Evolutionary conservation across 176 grass and related monocot species (phyloP), one percentile per base, ranked within the genome.

Genomic region (Oryza glaberrima): DNA sequence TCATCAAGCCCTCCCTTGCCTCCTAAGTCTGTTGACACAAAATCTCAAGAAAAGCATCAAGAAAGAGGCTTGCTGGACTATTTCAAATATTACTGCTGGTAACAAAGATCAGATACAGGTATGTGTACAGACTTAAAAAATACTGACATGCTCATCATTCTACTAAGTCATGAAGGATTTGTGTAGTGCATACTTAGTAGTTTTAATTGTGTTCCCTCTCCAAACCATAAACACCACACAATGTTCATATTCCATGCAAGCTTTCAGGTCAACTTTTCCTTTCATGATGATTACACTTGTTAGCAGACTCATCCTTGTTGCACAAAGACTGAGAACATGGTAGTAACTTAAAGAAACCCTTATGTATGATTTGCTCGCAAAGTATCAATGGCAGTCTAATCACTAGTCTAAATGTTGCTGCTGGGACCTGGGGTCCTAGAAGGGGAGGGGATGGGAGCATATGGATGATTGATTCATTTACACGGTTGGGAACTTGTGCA

Each of bases 81-180:
- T 95, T 83, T 95, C 93, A 47, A 98, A 98, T 90, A 95, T 95
- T 80, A 95, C 96, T 77, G 96, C 96, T 84, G 96, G 96, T 71
- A 95, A 98, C 89, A 95, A 98, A 92, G 93, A 98, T 60, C 96
- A 98, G 85, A 98, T 98, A 74, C 93, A 98, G 93, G 96, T 98
- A 77, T 67, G 11, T 9, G 19, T 58, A 58, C 7, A 9, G 19
- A 40, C 14, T 45, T 80, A 20, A 74, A 22, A 78, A 68, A 60
- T 79, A 20, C 67, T 85, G 46, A 67, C 19, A 52, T 54, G 16
- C 67, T 66, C 13, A 9, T 73, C 36, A n/a, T 83, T 69, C 3
- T 16, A 66, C 3, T 25, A 34, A 66, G 22, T 45, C 68, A 20
- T 74, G 25, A 36, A n/a, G 20, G 20, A 44, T 0, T 52, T 68